Base-by-base conservation (phyloP, 768 basidiomycete genomes). In the Artomyces pyxidatus region DNA sequence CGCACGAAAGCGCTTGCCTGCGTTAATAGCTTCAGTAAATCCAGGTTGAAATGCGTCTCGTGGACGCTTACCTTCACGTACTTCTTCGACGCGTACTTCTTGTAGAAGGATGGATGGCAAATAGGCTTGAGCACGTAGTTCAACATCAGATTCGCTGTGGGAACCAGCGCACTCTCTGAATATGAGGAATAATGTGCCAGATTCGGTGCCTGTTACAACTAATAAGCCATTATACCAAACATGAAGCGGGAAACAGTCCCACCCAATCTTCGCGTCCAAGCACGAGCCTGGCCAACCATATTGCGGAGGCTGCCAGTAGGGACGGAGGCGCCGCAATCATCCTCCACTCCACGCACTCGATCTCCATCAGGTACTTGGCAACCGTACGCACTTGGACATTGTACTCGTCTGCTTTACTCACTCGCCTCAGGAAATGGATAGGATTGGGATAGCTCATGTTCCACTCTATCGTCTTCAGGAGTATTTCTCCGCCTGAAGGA, bases 401-500 rank as follows among this genome's bases (percentile, higher is more conserved):
- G 65, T 91, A 95, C 48, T 84, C 81, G 58, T 97, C 94, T 3
- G 92, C 94, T 68, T 96, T 97, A 70, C 88, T 91, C 48, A 89
- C 83, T 28, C 93, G 75, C 32, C 93, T 73, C 35, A 96, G 74
- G 73, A 85, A 96, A 54, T 88, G 82, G 69, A 97, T 82, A 2
- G 92, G 90, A 54, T 88, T 91, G 25, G 94, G 88, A 61, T 82
- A 88, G 50, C 81, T 77, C 53, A 96, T 61, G 62, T 94, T 84
- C 80, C 88, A 97, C 25, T 87, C 81, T 46, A 96, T 68, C 8
- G 86, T 87, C 63, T 84, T 83, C 41, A 96, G 71, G 47, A 97
- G 59, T 94, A 95, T 52, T 83, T 74, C 67, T 97, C 93, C 2
- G 94, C 92, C 44, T 85, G 82, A 50, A 91, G 76, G 51, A 97